These are phyloP conservation scores for Aspergillus affinis DNA, from an alignment of 495 filamentous ascomycete genomes.

Conservation along the genomic window DNA sequence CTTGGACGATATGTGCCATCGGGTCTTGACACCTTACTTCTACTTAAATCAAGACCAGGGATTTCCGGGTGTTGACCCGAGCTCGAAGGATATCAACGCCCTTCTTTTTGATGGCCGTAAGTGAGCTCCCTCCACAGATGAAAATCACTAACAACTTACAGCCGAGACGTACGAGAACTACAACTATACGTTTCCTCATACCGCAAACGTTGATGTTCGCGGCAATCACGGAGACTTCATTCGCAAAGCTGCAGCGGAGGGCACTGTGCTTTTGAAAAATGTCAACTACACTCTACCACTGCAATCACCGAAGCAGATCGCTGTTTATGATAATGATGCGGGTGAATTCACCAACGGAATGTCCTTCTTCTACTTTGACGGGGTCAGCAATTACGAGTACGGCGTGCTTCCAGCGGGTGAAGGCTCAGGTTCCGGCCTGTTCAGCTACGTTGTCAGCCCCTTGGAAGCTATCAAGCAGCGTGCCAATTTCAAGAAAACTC, in stretches of 20 bases:
- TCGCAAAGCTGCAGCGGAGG: not conserved
- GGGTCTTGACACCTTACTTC: not conserved
- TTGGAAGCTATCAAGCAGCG: no score
- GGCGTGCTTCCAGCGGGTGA: not conserved
- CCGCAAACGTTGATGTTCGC: not conserved
- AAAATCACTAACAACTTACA: not conserved
- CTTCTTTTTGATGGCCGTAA: no score
- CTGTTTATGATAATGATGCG: not conserved
- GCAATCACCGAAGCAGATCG: not conserved
- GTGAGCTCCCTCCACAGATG: no score
- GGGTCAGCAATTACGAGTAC: not conserved
- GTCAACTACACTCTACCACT: not conserved
- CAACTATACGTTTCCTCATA: not conserved
- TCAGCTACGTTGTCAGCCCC: no score
- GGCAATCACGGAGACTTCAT: not conserved
- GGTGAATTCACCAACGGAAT: not conserved
- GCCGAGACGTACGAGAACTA: not conserved
- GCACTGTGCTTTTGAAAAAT: slow-evolving; percentile 2
- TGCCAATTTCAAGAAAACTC: no score
- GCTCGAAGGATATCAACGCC: not conserved
- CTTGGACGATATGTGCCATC: not conserved
- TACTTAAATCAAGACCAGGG: not conserved
- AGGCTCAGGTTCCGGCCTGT: not conserved
- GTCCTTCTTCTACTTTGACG: not conserved
- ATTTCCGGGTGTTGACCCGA: not conserved